These are phyloP conservation scores for Starmerella bacillaris DNA, from an alignment of 805 yeast species.

Conservation along the genomic window DNA sequence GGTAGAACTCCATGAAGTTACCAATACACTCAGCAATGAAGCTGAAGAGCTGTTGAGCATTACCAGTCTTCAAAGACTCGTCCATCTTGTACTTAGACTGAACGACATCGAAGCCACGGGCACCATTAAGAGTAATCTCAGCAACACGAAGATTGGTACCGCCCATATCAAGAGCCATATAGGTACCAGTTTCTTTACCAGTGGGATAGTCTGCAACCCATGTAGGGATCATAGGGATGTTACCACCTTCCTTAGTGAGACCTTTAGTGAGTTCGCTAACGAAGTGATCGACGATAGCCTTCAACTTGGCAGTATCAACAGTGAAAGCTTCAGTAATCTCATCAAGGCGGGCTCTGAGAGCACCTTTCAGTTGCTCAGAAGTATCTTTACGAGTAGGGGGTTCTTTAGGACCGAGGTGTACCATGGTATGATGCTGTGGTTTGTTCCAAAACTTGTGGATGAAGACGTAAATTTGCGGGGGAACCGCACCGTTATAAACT, in stretches of 20 bases:
- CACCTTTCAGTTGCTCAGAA: constrained; percentile 43
- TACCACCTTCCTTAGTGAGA: constrained; percentile 44
- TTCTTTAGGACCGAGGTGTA: constrained; percentile 65
- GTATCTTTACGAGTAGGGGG: constrained; percentile 66
- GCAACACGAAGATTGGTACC: constrained; percentile 94
- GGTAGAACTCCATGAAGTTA: constrained; percentile 51
- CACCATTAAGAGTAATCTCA: constrained; percentile 65
- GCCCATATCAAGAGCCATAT: constrained; percentile 86
- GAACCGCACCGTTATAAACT: constrained; percentile 1
- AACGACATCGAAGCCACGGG: constrained; percentile 63
- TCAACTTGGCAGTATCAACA: constrained; percentile 42
- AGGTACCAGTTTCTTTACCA: constrained; percentile 79
- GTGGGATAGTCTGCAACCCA: constrained; percentile 93
- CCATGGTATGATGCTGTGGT: constrained; percentile 31
- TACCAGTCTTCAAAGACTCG: constrained; percentile 55
- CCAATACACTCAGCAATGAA: constrained; percentile 73
- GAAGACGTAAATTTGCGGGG: not conserved
- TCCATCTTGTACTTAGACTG: constrained; percentile 81
- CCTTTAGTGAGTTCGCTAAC: constrained; percentile 68
- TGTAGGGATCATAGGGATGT: constrained; percentile 91
- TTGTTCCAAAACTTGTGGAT: not conserved
- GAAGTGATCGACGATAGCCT: constrained; percentile 56
- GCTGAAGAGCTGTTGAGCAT: constrained; percentile 55
- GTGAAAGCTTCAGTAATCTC: constrained; percentile 44
- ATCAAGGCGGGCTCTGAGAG: constrained; percentile 39